Evolutionary conservation across 2,329 filamentous ascomycete species (phyloP), one percentile per base, ranked within the genome.

Genomic region (Ascosphaera apis): DNA sequence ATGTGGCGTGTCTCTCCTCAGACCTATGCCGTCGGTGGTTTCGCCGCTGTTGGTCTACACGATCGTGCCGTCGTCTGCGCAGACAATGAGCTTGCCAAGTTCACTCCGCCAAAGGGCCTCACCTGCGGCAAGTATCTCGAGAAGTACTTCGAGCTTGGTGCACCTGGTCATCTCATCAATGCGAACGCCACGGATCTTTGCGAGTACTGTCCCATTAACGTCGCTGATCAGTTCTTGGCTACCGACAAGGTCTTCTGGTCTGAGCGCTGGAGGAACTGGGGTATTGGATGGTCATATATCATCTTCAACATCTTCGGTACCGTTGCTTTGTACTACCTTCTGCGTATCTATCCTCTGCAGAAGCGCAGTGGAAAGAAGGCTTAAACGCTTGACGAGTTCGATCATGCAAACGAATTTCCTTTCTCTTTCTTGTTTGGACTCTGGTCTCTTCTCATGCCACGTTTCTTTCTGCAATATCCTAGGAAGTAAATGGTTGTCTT

Each of bases 1-100:
- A 79, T 83, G 73, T 86, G 86, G 55, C 69, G 76, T 33, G 57
- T 83, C 34, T 82, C 75, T 0, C 82, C 83, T 0, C 78, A 92
- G 45, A 84, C 77, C 0, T 92, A 91, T 51, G 59, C 88, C 12
- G 69, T 86, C 17, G 66, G 67, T 7, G 78, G 73, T 15, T 72
- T 91, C 58, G 53, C 86, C 0, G 66, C 74, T 0, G 68, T 67
- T 0, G 79, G 69, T 2, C 58, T 91, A 3, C 76, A 77, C 30
- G 73, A 76, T 45, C 69, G 69, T 0, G 34, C 55, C 0, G 71
- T 86, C 21, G 44, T 51, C 0, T 92, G 83, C 52, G 69, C 77
- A 0, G 43, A 51, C 4, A 78, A 76, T 48, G 83, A 92, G 51
- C 64, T 69, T 40, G 60, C 80, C 15, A 50, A 56, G n/a, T 75